Evolutionary conservation across 148 eudicot genomes (phyloP).

Genomic region (Diospyros kaki): DNA sequence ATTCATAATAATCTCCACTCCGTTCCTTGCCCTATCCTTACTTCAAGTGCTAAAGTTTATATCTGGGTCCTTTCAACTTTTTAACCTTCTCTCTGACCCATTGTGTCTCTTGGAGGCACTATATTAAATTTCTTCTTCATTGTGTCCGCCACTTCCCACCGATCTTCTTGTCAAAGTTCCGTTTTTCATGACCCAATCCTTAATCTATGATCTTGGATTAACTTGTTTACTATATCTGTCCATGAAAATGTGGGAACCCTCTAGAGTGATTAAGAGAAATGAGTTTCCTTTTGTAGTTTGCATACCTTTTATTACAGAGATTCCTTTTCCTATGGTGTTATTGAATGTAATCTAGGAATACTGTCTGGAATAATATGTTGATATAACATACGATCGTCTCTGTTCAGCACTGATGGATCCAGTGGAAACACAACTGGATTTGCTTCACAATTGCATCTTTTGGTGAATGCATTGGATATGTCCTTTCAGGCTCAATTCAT

Average conservation of each 20-base stretch:
- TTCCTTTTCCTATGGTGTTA: neutral
- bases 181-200: neutral
- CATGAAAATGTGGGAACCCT: neutral
- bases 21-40: no score
- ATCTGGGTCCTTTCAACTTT: no score
- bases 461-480: constrained; percentile 62
- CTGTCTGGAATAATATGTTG: constrained; percentile 5
- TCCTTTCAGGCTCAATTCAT: constrained; percentile 79
- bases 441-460: constrained; percentile 83
- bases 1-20: no score
- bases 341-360: neutral
- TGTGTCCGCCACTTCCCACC: no score
- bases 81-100: no score
- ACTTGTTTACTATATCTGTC: neutral
- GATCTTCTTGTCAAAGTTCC: neutral
- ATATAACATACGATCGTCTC: constrained; percentile 4
- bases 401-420: constrained; percentile 39
- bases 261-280: neutral
- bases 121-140: no score
- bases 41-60: no score
- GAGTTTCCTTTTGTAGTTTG: neutral
- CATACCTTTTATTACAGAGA: neutral
- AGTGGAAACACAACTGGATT: constrained; percentile 59
- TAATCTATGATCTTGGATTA: no score
- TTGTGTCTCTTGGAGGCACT: no score